Evolutionary conservation across 73 alveolate genomes (phyloP), one percentile per base, ranked within the genome.

Genomic region (Paramecium biaurelia): DNA sequence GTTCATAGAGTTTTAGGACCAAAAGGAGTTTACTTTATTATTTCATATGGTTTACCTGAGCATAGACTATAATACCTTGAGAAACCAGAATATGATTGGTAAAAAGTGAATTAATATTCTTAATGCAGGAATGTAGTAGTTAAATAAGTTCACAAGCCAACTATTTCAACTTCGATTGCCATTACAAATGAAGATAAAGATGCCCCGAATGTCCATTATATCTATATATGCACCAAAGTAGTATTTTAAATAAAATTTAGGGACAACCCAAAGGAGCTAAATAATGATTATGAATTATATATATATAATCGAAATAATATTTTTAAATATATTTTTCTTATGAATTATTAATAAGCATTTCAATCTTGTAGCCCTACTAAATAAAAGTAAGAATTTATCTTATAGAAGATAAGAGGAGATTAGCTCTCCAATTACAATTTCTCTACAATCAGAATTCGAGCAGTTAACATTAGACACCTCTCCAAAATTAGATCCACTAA

Each of bases 21-120:
- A 3, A 97, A 98, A 32, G 99, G 99, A 0, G 98, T 96, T 28
- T 98, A 96, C 87, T 95, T 98, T 92, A 95, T 97, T 68, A 97
- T 98, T 21, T 92, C 98, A 20, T 97, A 97, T 92, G 99, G 99
- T 26, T 96, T 94, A 14, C 99, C 99, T 18, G 99, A 96, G 45
- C 94, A 93, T 72, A 92, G 99, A 88, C 86, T 92, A 63, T 88
- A 93, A 57, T 96, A 97, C 89, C 94, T 98, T 90, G 96, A 96
- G 67, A 96, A 96, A 92, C 95, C 96, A 5, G 97, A 95, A 56
- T 95, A 96, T 59, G 94, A 94, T 79, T 94, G 98, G 98, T 45
- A 70, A 7, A 35, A 7, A 35, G 1, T 23, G 34, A 14, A 38
- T 47, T 23, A 47, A 2, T 82, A 43, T 34, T 6, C 3, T 45